phyloP scores from a whole-genome alignment of 2,329 filamentous ascomycete genomes.

The Coccinonectria pachysandricola region DNA sequence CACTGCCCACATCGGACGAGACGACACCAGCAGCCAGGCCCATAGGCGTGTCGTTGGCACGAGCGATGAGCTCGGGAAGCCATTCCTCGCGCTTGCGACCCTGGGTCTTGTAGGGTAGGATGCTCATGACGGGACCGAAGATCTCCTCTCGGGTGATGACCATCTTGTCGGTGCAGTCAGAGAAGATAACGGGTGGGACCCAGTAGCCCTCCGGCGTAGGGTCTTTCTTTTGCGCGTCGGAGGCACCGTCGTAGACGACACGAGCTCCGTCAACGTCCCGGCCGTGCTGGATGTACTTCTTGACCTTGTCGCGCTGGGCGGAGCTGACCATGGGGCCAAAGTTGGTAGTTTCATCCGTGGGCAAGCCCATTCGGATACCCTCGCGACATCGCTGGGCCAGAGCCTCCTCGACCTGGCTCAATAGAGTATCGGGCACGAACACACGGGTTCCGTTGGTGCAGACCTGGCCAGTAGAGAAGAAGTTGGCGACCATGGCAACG shows the following conservation, averaged over 20 bases:
- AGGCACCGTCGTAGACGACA: slow-evolving; percentile 60
- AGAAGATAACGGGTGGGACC: slow-evolving; percentile 77
- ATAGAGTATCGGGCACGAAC: slow-evolving; percentile 61
- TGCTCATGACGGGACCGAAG: slow-evolving; percentile 78
- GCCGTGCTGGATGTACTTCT: slow-evolving; percentile 66
- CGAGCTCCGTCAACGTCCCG: slow-evolving; percentile 62
- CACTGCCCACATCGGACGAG: slow-evolving; percentile 61
- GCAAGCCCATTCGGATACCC: slow-evolving; percentile 66
- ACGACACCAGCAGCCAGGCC: slow-evolving; percentile 81
- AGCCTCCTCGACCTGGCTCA: slow-evolving; percentile 55
- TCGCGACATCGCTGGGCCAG: slow-evolving; percentile 43
- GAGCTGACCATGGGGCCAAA: slow-evolving; percentile 74
- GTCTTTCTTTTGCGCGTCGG: slow-evolving; percentile 41
- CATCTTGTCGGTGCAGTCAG: slow-evolving; percentile 77
- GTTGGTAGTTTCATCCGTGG: slow-evolving; percentile 64
- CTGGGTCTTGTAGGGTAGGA: slow-evolving; percentile 57
- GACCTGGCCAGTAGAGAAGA: slow-evolving; percentile 83
- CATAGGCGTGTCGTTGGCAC: slow-evolving; percentile 68
- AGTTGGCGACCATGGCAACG: slow-evolving; percentile 88
- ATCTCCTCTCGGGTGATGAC: slow-evolving; percentile 73
- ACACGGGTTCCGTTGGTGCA: slow-evolving; percentile 89
- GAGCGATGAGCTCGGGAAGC: slow-evolving; percentile 56
- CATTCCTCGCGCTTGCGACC: slow-evolving; percentile 21
- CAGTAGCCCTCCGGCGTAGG: slow-evolving; percentile 60
- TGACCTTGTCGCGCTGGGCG: slow-evolving; percentile 66